These are phyloP conservation scores for Rasamsonia emersonii DNA, from an alignment of 2,329 filamentous ascomycete species.

Conservation along the genomic window DNA sequence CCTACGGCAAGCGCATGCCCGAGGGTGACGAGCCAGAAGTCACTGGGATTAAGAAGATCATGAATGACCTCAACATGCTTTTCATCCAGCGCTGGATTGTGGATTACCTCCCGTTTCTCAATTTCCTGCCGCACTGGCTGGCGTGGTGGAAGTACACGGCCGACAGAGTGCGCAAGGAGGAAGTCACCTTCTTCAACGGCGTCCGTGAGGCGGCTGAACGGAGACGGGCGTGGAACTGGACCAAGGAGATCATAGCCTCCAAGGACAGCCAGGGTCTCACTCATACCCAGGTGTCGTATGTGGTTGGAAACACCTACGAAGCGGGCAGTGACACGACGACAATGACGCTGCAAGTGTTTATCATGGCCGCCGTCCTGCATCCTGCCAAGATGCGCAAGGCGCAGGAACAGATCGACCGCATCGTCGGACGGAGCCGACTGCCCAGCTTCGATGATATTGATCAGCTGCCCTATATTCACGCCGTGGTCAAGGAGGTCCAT, in stretches of 20 bases:
- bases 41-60: constrained; percentile 3
- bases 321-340: constrained; percentile 43
- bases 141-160: constrained; percentile 8
- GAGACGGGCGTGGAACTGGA: constrained; percentile 15
- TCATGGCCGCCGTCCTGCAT: constrained; percentile 39
- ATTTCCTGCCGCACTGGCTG: constrained; percentile 3
- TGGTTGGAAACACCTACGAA: constrained; percentile 38
- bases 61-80: background rate
- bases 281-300: constrained; percentile 36
- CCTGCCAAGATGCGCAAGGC: constrained; percentile 32
- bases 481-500: constrained; percentile 23
- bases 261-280: constrained; percentile 34
- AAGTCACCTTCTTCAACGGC: constrained; percentile 8
- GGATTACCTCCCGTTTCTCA: constrained; percentile 1
- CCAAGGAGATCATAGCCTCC: constrained; percentile 10
- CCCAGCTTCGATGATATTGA: constrained; percentile 23
- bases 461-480: constrained; percentile 24
- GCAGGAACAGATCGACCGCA: constrained; percentile 26
- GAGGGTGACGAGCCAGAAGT: constrained; percentile 19
- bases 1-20: constrained; percentile 45
- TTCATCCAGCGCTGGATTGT: background rate
- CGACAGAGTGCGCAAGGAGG: constrained; percentile 11
- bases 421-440: constrained; percentile 21
- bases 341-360: constrained; percentile 38
- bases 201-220: constrained; percentile 6